Evolutionary conservation across 2,329 filamentous ascomycete species (phyloP), one percentile per base, ranked within the genome.

Genomic region (Penicillium sclerotiorum): DNA sequence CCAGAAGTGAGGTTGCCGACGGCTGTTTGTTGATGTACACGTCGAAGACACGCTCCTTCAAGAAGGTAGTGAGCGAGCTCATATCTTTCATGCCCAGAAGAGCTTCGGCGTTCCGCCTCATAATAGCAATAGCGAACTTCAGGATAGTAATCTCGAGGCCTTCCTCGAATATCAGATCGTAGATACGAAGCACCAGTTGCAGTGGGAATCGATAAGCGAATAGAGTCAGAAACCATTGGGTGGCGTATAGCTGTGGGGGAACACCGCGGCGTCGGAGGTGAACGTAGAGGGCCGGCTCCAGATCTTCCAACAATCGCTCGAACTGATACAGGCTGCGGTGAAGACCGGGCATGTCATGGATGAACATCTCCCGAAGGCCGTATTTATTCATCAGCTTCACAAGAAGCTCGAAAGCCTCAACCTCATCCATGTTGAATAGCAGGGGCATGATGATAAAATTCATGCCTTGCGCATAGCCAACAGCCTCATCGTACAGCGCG

Each of bases 171-270:
- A 99, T 94, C 47, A 99, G 77, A 67, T 99, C 94, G 72, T 97
- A 99, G 43, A 99, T 95, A 25, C 94, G 89, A 50, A 99, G 85
- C 6, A 99, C 94, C 8, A 99, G 84, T 67, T 99, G 94, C 7
- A 99, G 80, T 8, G 94, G 94, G 71, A 99, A 99, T 35, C 95
- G 89, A 71, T 99, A 99, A 25, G 93, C 91, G 67, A 99, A 99
- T n/a, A 99, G 80, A 0, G 94, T 99, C 42, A 99, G 81, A 73
- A 99, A 99, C 94, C 94, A 99, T 71, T 99, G 94, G 0, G 94
- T 99, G 37, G 94, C 94, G 68, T 99, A 99, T 8, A 99, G 80
- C 66, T 96, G 90, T 1, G 94, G 88, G 8, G 88, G 88, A 47
- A 99, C 94, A 57, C 90, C 87, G 48, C 89, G 85, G 50, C 94